These are phyloP conservation scores for Cucumis sativus DNA, from an alignment of 306 rosid species.

Conservation along the genomic window DNA sequence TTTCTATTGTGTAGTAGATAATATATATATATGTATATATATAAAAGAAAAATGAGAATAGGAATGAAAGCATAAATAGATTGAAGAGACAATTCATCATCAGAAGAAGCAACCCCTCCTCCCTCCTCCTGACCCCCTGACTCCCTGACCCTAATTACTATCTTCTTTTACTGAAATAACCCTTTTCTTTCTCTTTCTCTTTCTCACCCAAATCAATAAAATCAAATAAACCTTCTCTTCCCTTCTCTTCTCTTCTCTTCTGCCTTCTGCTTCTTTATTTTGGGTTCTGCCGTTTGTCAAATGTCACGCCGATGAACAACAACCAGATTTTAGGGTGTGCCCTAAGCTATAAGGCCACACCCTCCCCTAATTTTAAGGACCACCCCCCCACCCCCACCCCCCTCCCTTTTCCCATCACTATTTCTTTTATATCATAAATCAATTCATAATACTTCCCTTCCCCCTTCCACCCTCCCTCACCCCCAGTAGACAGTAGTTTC, in stretches of 20 bases:
- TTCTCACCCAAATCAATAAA: not conserved
- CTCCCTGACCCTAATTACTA: not conserved
- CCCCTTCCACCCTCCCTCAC: no score
- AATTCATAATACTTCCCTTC: not conserved
- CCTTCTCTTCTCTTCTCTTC: no score
- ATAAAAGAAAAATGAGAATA: not conserved
- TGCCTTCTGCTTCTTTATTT: no score
- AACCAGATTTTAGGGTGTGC: not conserved
- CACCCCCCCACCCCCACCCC: no score
- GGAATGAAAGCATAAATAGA: not conserved
- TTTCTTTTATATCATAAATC: no score
- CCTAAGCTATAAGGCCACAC: not conserved
- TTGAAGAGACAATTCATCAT: conserved; percentile 7
- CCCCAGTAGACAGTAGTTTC: not conserved
- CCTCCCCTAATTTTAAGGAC: conserved; percentile 1
- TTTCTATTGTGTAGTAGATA: no score
- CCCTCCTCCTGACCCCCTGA: not conserved
- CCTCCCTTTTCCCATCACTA: no score
- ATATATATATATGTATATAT: no score
- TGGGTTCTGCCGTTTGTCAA: not conserved
- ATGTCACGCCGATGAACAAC: not conserved
- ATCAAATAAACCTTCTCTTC: no score
- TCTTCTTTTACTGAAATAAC: not conserved
- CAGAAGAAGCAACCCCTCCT: not conserved
- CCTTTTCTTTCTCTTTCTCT: not conserved